Base-by-base conservation (phyloP, 1,284 basidiomycete genomes). In the Ceratobasidium sp. region DNA sequence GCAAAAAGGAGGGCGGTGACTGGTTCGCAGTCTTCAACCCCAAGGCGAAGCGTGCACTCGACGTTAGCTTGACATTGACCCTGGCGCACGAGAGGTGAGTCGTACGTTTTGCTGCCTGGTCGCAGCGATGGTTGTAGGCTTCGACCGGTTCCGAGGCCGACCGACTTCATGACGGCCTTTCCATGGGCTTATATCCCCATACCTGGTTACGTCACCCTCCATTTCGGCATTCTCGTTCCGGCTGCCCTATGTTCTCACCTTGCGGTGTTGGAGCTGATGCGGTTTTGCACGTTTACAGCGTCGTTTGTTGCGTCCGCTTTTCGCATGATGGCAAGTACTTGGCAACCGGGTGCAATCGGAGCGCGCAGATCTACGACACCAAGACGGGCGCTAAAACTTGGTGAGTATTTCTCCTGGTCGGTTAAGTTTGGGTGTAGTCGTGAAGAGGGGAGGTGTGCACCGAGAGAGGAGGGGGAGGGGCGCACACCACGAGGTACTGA, bases 11-110 rank as follows among this genome's bases (percentile, higher is more conserved):
- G 81, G 96, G 95, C 0, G 84, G 85, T 46, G 98, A 98, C 82
- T 99, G 97, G 97, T 93, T 96, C 79, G 95, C 94, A 22, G 88
- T 98, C 68, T 98, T 95, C 86, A 98, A 95, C 81, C 92, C 93
- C 16, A 91, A 92, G 79, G 89, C 85, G 27, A 93, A 95, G 83
- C 86, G 91, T 63, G 87, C 89, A 75, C 84, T 98, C 74, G 95
- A 98, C 81, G 94, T 99, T n/a, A 86, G 85, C 61, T 83, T 98
- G 73, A 90, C 96, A 24, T 95, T 98, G 82, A 98, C 93, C 0
- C 85, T 99, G 41, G 89, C 91, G 80, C 97, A 99, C 81, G 95
- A 98, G 81, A 96, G 93, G 93, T 94, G 79, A 77, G 87, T 82
- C 34, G 4, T 22, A 14, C 16, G 48, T 34, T 59, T 39, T n/a